Percentiles rank a stretch among this genome's conserved stretches.
These are phyloP conservation scores for Ustilago curta DNA, from an alignment of 1,284 basidiomycete genomes.

Conservation along the genomic window DNA sequence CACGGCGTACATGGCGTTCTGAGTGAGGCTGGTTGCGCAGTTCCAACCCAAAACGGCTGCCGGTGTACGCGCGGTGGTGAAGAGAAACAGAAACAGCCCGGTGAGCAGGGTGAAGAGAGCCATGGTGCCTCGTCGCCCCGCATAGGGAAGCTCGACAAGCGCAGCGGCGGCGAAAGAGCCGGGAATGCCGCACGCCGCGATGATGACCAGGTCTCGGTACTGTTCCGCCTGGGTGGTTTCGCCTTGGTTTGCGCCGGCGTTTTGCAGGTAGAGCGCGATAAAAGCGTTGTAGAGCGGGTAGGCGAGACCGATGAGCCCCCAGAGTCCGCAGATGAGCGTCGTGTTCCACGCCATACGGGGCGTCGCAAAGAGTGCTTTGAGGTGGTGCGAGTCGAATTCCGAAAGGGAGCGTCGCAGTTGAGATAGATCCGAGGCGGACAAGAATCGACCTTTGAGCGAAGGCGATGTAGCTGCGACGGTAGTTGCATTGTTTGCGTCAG, in stretches of 20 bases:
- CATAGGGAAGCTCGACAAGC: constrained; percentile 75
- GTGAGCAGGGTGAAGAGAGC: constrained; percentile 76
- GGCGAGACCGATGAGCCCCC: constrained; percentile 79
- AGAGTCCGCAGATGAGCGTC: constrained; percentile 74
- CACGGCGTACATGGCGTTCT: constrained; percentile 79
- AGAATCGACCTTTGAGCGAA: constrained; percentile 20
- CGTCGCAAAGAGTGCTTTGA: constrained; percentile 76
- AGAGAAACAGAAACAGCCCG: constrained; percentile 78
- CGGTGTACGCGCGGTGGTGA: constrained; percentile 77
- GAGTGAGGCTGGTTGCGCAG: constrained; percentile 74
- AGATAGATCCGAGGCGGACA: constrained; percentile 27
- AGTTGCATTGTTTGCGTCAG: not conserved
- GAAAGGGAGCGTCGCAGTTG: constrained; percentile 29
- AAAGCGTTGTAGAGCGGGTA: constrained; percentile 80
- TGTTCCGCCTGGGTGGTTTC: constrained; percentile 72
- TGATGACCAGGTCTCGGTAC: constrained; percentile 74
- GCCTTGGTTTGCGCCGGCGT: constrained; percentile 71
- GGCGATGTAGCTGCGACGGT: constrained; percentile 3
- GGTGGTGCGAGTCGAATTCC: constrained; percentile 70
- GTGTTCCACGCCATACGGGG: constrained; percentile 77
- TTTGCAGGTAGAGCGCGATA: constrained; percentile 75
- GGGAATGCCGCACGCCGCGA: constrained; percentile 77
- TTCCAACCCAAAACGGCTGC: constrained; percentile 78
- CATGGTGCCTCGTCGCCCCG: constrained; percentile 77
- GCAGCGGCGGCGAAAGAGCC: constrained; percentile 75